A percentile compares a stretch with the other conserved stretches of the same genome.
Conservation (phyloP, 345 rosid genomes). For the Barbarea vulgaris region DNA sequence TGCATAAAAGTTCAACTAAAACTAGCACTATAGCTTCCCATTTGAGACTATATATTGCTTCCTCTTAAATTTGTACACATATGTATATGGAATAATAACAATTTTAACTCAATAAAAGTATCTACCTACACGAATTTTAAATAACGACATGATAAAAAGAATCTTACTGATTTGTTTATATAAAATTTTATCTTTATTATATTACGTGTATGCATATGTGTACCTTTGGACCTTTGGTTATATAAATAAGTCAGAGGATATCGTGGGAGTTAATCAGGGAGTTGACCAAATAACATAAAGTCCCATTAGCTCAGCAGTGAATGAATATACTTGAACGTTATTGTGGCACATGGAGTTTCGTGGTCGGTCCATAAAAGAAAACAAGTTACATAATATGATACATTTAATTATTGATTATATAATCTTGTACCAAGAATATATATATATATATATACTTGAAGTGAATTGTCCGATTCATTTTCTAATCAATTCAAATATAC, state of each 20-base stretch:
- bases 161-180: neutral
- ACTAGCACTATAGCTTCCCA: neutral
- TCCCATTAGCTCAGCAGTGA: conserved; percentile 9
- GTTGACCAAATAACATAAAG: conserved; percentile 26
- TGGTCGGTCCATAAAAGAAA: conserved; percentile 28
- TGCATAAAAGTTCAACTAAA: neutral
- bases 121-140: no score
- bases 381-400: conserved; percentile 15
- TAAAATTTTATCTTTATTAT: neutral
- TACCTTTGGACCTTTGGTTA: neutral
- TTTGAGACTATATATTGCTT: neutral
- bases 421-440: conserved; percentile 2
- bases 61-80: neutral
- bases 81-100: neutral
- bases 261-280: neutral
- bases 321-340: conserved; percentile 13
- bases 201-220: neutral
- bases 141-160: neutral
- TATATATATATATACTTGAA: neutral
- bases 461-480: neutral
- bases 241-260: neutral
- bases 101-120: neutral
- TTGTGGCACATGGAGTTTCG: conserved; percentile 31
- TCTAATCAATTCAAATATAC: neutral
- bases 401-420: conserved; percentile 8